These are phyloP conservation scores for Meyerozyma smithsonii DNA, from an alignment of 1,139 yeast genomes.

Conservation along the genomic window DNA sequence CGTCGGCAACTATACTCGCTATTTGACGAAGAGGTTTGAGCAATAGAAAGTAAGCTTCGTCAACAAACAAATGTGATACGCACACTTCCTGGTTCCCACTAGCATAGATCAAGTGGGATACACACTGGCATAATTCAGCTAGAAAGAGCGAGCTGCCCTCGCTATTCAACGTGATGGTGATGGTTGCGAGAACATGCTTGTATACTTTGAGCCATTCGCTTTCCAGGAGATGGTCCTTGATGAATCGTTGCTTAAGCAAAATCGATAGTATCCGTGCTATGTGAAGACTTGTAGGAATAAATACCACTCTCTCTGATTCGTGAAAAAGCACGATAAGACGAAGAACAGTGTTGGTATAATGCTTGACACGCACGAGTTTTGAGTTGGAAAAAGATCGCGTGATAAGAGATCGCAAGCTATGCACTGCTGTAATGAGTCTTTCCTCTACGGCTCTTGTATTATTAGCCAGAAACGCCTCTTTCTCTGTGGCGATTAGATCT, in stretches of 20 bases:
- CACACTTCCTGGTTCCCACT: background rate
- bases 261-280: background rate
- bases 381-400: background rate
- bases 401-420: background rate
- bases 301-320: background rate
- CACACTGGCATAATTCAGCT: background rate
- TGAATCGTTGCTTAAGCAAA: background rate
- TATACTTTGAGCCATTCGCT: background rate
- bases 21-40: background rate
- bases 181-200: background rate
- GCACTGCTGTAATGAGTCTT: background rate
- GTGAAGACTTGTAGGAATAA: background rate
- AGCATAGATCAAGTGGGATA: slow-evolving; percentile 1
- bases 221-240: background rate
- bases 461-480: background rate
- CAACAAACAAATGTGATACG: background rate
- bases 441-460: background rate
- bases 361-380: background rate
- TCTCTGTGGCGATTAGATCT: background rate
- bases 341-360: background rate
- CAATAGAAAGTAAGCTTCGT: background rate
- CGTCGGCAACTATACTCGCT: background rate
- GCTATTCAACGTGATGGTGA: background rate
- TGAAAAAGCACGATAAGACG: background rate
- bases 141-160: background rate